Base-by-base conservation (phyloP, 1,284 basidiomycete species). In the Boletus subluridellus region DNA sequence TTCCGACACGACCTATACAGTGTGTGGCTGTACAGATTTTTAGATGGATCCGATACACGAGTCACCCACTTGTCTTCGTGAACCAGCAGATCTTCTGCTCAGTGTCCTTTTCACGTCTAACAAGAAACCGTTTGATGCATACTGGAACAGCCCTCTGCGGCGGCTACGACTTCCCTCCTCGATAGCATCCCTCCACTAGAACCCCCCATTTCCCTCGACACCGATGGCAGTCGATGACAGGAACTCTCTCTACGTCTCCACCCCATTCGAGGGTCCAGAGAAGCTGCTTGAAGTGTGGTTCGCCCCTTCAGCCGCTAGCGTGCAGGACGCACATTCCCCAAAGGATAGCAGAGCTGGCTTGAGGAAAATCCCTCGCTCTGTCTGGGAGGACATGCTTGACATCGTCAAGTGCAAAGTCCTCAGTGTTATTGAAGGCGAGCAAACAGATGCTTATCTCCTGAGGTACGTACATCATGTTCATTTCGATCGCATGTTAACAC, bases 231-330 rank as follows among this genome's bases (percentile, higher is more conserved):
- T 72, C 55, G 74, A 77, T 61, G 66, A 69, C 62, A 60, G 69
- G 55, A 70, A 76, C 58, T 24, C 62, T 12, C 64, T 70, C 58
- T 70, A 72, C 54, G 67, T 75, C 52, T 77, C 78, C 51, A 78
- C 83, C 47, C 88, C 87, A 24, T 93, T 91, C 66, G 90, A 92
- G 72, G 90, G 90, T 42, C 93, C 96, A 60, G 97, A 99, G 79
- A 99, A 99, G 77, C 85, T 98, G 45, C 85, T 99, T 56, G 97
- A 99, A 78, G 87, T 99, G 57, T 99, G 97, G 97, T 99, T 99
- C 74, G 88, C 92, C 5, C 90, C 92, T 21, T 88, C 87, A 7
- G 77, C 86, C 12, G 80, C 82, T 11, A 74, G 81, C 48, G 78
- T 92, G 9, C 83, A 82, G 44, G 79, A 78, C 65, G 72, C 78